phyloP scores from a whole-genome alignment of 805 yeast species.

The Debaryomyces hansenii region DNA sequence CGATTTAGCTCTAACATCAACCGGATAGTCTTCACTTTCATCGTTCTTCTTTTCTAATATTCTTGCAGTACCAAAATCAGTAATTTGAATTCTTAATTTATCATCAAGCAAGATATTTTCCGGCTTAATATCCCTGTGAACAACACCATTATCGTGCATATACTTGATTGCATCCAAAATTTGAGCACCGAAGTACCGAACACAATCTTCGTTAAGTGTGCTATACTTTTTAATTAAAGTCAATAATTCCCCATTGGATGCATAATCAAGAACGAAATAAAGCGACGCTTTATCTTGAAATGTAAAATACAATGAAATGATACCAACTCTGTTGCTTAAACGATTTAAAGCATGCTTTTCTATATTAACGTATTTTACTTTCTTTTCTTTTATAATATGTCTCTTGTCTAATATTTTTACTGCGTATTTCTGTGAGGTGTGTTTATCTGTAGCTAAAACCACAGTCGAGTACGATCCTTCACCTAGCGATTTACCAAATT shows the following conservation, averaged over 20 bases:
- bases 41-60: constrained; percentile 54
- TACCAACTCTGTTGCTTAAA: constrained; percentile 58
- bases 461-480: constrained; percentile 49
- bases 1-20: constrained; percentile 69
- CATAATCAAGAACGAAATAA: constrained; percentile 76
- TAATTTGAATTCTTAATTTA: constrained; percentile 61
- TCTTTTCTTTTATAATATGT: constrained; percentile 77
- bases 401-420: constrained; percentile 74
- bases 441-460: constrained; percentile 48
- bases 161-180: constrained; percentile 69
- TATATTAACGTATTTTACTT: constrained; percentile 80
- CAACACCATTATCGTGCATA: constrained; percentile 73
- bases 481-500: constrained; percentile 42
- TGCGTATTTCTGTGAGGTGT: constrained; percentile 62
- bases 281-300: constrained; percentile 75
- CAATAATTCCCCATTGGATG: constrained; percentile 75
- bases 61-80: constrained; percentile 86
- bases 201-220: constrained; percentile 68
- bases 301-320: constrained; percentile 70
- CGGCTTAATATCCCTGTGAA: constrained; percentile 82
- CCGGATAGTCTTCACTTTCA: constrained; percentile 55
- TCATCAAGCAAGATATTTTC: constrained; percentile 72
- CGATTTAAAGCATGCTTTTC: constrained; percentile 79
- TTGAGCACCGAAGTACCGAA: constrained; percentile 70
- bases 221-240: constrained; percentile 67